Percentiles rank a stretch among this genome's conserved stretches.
These are phyloP conservation scores for Pythium brachiatum DNA, from an alignment of 352 stramenopile genomes.

Conservation along the genomic window DNA sequence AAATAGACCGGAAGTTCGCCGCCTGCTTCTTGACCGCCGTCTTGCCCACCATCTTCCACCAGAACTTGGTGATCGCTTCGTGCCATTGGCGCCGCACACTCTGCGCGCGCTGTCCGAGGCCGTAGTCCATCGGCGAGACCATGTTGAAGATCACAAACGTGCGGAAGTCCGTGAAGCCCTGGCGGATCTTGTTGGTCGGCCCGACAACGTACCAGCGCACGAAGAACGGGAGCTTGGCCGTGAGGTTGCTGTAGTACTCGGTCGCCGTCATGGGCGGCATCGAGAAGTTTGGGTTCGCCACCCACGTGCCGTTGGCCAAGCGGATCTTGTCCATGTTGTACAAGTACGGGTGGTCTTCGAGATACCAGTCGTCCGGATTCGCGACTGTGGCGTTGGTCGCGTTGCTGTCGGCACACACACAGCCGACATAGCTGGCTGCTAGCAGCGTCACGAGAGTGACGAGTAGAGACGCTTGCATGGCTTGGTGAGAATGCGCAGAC, in stretches of 20 bases:
- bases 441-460: conserved; percentile 5
- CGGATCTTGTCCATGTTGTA: conserved; percentile 38
- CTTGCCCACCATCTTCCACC: conserved; percentile 36
- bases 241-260: conserved; percentile 22
- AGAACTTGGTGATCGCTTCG: conserved; percentile 35
- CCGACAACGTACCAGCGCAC: conserved; percentile 29
- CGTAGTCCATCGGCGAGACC: conserved; percentile 46
- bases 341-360: conserved; percentile 42
- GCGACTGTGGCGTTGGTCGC: conserved; percentile 1
- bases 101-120: conserved; percentile 29
- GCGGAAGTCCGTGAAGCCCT: conserved; percentile 31
- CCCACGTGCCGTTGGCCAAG: conserved; percentile 39
- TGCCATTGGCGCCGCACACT: conserved; percentile 35
- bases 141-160: conserved; percentile 46
- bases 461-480: background rate
- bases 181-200: conserved; percentile 25
- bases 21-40: conserved; percentile 29
- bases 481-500: too few species aligned
- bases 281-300: conserved; percentile 24
- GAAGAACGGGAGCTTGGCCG: conserved; percentile 19
- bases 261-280: conserved; percentile 6
- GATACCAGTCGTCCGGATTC: conserved; percentile 37
- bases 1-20: background rate
- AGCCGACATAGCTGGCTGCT: background rate
- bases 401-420: background rate